These are phyloP conservation scores for Erythrobasidium yunnanense DNA, from an alignment of 768 basidiomycete genomes.

Conservation along the genomic window DNA sequence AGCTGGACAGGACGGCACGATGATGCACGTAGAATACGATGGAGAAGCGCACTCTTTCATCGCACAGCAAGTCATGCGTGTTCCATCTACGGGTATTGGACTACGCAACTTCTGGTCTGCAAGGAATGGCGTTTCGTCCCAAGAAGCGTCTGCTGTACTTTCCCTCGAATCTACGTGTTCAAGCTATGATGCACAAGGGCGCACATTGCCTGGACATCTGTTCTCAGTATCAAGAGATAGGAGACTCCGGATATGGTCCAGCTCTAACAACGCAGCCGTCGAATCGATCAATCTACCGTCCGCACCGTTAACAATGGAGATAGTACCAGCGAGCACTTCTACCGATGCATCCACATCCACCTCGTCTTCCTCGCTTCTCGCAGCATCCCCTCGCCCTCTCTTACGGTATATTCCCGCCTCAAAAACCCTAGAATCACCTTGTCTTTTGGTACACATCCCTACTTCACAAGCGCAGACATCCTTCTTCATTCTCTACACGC, in stretches of 20 bases:
- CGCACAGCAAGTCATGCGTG: background rate
- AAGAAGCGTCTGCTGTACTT: background rate
- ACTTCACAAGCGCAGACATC: constrained; percentile 19
- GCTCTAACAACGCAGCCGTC: background rate
- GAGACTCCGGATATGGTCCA: constrained; percentile 18
- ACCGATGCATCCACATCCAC: background rate
- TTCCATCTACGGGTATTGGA: background rate
- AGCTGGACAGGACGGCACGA: background rate
- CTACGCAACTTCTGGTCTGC: background rate
- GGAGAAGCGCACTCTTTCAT: background rate
- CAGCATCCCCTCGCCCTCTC: background rate
- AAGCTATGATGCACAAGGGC: background rate
- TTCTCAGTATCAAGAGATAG: constrained; percentile 19
- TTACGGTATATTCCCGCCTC: background rate
- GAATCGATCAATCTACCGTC: constrained; percentile 17
- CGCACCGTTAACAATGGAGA: constrained; percentile 12
- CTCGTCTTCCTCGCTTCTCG: background rate
- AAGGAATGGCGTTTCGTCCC: background rate
- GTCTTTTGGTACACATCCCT: constrained; percentile 9
- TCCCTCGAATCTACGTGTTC: constrained; percentile 6
- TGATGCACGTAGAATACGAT: background rate
- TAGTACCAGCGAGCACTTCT: background rate
- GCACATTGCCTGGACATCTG: background rate
- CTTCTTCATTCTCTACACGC: constrained; percentile 21
- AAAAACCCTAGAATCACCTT: background rate